A percentile compares a stretch with the other conserved stretches of the same genome.
These are phyloP conservation scores for Clonostachys rosea DNA, from an alignment of 2,329 filamentous ascomycete species.

Conservation along the genomic window DNA sequence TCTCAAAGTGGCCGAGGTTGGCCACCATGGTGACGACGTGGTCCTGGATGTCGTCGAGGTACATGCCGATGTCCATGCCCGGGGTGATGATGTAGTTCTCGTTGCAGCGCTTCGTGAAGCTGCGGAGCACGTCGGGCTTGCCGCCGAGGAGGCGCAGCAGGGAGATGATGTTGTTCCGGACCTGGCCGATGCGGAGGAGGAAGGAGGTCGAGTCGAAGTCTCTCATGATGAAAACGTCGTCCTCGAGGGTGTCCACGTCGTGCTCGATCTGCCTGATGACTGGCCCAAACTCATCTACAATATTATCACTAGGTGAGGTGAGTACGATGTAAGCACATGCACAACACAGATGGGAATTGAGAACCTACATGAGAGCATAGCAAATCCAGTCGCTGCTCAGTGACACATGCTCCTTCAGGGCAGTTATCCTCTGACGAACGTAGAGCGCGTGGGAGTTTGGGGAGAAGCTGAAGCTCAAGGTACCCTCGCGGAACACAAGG, in stretches of 20 bases:
- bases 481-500: slow-evolving; percentile 91
- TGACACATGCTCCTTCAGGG: slow-evolving; percentile 90
- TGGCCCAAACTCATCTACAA: slow-evolving; percentile 92
- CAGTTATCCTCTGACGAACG: slow-evolving; percentile 86
- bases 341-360: neutral
- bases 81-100: slow-evolving; percentile 95
- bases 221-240: slow-evolving; percentile 88
- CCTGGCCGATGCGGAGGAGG: slow-evolving; percentile 80
- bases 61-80: slow-evolving; percentile 92
- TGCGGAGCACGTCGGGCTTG: slow-evolving; percentile 97
- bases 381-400: slow-evolving; percentile 98
- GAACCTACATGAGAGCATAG: slow-evolving; percentile 88
- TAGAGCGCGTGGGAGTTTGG: slow-evolving; percentile 83
- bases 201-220: slow-evolving; percentile 86
- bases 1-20: slow-evolving; percentile 92
- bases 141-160: slow-evolving; percentile 89
- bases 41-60: slow-evolving; percentile 96
- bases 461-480: slow-evolving; percentile 89
- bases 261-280: slow-evolving; percentile 82
- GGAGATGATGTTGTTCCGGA: slow-evolving; percentile 91
- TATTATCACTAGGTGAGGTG: slow-evolving; percentile 66
- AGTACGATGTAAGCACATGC: neutral
- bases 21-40: slow-evolving; percentile 99
- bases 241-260: slow-evolving; percentile 90
- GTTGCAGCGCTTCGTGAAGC: slow-evolving; percentile 98